These are phyloP conservation scores for Fusarium lyarnte DNA, from an alignment of 2,329 filamentous ascomycete species.

Conservation along the genomic window DNA sequence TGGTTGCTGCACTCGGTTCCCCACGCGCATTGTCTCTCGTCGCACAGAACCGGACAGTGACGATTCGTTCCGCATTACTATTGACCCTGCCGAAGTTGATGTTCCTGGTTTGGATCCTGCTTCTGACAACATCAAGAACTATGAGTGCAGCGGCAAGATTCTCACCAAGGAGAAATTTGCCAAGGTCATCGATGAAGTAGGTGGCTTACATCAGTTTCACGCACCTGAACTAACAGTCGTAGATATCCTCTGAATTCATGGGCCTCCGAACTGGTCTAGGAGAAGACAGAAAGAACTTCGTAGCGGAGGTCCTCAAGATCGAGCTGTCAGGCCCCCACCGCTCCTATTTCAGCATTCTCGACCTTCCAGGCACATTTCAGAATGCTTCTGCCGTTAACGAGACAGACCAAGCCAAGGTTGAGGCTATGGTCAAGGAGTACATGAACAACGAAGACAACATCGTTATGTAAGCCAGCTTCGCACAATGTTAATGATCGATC, in stretches of 20 bases:
- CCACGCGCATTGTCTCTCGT: conserved; percentile 50
- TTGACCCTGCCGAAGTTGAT: conserved; percentile 42
- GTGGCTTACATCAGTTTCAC: neutral
- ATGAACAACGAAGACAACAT: conserved; percentile 50
- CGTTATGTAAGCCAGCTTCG: conserved; percentile 46
- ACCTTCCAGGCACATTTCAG: conserved; percentile 49
- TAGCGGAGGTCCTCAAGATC: conserved; percentile 49
- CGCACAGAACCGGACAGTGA: conserved; percentile 43
- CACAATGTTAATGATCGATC: fast-evolving
- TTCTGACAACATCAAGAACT: conserved; percentile 30
- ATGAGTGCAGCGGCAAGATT: conserved; percentile 31
- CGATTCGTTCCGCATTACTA: conserved; percentile 46
- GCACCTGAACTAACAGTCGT: neutral
- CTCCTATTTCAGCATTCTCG: conserved; percentile 51
- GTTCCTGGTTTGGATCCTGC: conserved; percentile 35
- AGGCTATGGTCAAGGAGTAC: conserved; percentile 48
- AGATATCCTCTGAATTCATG: conserved; percentile 46
- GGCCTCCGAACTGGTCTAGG: conserved; percentile 42
- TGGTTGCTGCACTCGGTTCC: conserved; percentile 50
- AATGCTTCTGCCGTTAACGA: conserved; percentile 40
- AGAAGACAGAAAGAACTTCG: conserved; percentile 48
- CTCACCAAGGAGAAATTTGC: conserved; percentile 45
- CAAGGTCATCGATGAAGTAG: conserved; percentile 46
- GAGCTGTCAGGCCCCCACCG: conserved; percentile 50
- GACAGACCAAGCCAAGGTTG: conserved; percentile 44